Conservation (phyloP, 2,329 filamentous ascomycete genomes). For the Cercospora berteroae region DNA sequence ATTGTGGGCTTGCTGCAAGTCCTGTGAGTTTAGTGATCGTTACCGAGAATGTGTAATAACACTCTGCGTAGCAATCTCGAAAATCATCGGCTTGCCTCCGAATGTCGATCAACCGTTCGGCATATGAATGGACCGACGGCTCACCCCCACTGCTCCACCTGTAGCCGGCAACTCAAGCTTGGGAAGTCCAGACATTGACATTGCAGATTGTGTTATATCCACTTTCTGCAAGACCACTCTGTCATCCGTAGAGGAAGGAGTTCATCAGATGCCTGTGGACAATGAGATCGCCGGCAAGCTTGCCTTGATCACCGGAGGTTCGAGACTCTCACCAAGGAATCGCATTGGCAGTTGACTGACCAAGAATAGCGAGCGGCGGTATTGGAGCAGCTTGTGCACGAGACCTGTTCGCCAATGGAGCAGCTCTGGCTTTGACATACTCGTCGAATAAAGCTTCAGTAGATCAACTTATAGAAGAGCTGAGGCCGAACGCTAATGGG, state of each 20-base stretch:
- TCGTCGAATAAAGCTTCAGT: slow-evolving; percentile 52
- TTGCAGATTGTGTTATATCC: neutral
- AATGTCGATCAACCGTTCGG: neutral
- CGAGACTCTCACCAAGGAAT: slow-evolving; percentile 25
- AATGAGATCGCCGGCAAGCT: slow-evolving; percentile 52
- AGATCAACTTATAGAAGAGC: slow-evolving; percentile 43
- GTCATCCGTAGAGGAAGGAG: neutral
- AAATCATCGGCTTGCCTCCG: neutral
- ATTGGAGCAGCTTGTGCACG: slow-evolving; percentile 60
- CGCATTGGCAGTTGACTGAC: neutral
- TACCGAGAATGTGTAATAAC: neutral
- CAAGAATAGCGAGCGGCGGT: slow-evolving; percentile 38
- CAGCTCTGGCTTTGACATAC: slow-evolving; percentile 60
- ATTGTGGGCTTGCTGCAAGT: too few relatives aligned
- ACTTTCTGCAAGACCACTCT: neutral
- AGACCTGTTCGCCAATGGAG: slow-evolving; percentile 53
- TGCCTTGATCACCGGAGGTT: slow-evolving; percentile 61
- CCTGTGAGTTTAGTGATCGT: too few relatives aligned
- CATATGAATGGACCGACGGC: slow-evolving; percentile 2
- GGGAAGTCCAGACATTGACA: neutral
- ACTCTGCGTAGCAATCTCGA: neutral
- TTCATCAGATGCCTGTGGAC: slow-evolving; percentile 27
- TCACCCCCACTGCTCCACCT: slow-evolving; percentile 3
- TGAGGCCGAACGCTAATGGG: slow-evolving; percentile 25
- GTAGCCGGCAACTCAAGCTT: neutral